Conservation (phyloP, 2,329 filamentous ascomycete genomes). For the Alternaria incomplexa region DNA sequence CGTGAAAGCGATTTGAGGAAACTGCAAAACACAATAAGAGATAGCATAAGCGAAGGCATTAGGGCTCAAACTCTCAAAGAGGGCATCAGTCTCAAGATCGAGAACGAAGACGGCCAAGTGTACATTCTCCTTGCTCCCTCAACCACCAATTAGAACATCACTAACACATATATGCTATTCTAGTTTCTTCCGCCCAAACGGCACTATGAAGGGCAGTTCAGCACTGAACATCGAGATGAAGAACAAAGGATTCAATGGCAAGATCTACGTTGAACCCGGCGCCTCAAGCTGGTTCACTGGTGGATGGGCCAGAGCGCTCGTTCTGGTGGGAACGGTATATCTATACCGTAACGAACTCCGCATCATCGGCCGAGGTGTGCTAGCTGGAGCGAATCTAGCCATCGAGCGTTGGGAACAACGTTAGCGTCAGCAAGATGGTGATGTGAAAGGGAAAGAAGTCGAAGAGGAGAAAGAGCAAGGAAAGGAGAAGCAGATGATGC, state of each 20-base stretch:
- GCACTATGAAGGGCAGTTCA: neutral
- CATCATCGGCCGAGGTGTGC: neutral
- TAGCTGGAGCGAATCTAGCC: neutral
- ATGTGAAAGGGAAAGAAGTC: neutral
- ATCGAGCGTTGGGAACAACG: neutral
- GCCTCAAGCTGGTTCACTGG: neutral
- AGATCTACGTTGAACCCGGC: neutral
- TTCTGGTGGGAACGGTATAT: neutral
- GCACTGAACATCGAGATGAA: neutral
- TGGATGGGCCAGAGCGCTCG: neutral
- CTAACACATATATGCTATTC: neutral
- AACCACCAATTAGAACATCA: accelerated
- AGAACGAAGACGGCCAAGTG: neutral
- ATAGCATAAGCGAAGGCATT: neutral
- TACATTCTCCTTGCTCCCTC: neutral
- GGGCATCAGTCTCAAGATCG: neutral
- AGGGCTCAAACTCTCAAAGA: neutral
- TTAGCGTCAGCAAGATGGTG: neutral
- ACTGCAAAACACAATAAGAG: neutral
- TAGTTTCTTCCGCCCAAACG: neutral
- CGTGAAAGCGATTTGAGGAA: neutral
- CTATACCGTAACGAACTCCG: neutral
- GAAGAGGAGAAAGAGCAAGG: neutral
- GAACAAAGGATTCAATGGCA: neutral
- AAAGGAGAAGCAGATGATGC: neutral